Evolutionary conservation across 108 stramenopile genomes (phyloP).

Genomic region (Cyclostephanos tholiformis): DNA sequence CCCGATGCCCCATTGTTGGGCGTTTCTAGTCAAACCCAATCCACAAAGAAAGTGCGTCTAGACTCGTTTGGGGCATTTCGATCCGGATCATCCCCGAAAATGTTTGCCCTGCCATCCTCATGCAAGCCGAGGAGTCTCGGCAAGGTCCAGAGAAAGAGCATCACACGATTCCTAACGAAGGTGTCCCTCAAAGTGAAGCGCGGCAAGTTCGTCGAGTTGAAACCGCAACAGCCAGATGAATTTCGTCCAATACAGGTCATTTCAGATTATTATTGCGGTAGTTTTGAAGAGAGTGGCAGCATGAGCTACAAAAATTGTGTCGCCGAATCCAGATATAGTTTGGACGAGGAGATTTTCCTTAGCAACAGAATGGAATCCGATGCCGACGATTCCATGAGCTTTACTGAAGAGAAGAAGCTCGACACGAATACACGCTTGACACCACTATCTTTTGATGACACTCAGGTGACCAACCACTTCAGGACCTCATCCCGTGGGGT

Average conservation of each 20-base stretch:
- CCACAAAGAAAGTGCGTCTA: background rate
- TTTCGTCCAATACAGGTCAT: background rate
- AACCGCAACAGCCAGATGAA: background rate
- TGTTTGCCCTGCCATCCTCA: background rate
- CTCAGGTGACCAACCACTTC: conserved; percentile 8
- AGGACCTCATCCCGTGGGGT: background rate
- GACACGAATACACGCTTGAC: background rate
- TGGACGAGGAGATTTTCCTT: background rate
- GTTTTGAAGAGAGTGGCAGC: background rate
- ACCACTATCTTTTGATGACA: conserved; percentile 7
- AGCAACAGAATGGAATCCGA: background rate
- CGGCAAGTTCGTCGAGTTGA: background rate
- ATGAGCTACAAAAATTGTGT: background rate
- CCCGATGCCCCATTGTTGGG: conserved; percentile 3
- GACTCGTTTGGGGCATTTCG: background rate
- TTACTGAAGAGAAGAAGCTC: background rate
- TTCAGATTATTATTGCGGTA: background rate
- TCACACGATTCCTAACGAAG: no score
- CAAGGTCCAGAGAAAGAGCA: conserved; percentile 8
- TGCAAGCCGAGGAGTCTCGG: background rate
- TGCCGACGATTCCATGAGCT: conserved; percentile 1
- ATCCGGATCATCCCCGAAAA: background rate
- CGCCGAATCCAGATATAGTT: background rate
- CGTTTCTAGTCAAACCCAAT: background rate
- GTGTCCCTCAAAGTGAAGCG: conserved; percentile 1